Conservation (phyloP, 208 protist genomes). For the Leishmania martiniquensis region DNA sequence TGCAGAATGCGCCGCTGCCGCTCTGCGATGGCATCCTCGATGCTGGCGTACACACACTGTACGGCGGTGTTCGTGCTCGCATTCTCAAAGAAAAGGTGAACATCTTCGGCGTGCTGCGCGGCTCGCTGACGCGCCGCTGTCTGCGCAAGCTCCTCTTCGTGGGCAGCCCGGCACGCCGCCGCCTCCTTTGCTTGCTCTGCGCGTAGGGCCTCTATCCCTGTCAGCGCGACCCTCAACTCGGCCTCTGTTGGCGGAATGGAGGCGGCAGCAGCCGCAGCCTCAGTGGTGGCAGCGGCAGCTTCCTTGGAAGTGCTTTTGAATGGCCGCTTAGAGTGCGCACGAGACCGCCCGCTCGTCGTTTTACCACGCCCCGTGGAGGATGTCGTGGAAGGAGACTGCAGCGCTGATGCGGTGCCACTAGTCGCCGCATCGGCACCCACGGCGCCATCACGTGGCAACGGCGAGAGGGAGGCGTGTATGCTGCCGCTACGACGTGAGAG, state of each 20-base stretch:
- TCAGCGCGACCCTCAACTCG: constrained; percentile 15
- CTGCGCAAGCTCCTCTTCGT: constrained; percentile 47
- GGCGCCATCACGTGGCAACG: constrained; percentile 1
- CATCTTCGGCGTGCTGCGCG: constrained; percentile 55
- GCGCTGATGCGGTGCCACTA: not conserved
- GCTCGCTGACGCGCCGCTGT: constrained; percentile 37
- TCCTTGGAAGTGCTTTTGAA: not conserved
- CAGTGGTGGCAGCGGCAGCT: not conserved
- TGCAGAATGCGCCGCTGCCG: constrained; percentile 74
- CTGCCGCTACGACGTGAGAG: not conserved
- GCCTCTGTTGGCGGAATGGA: constrained; percentile 1
- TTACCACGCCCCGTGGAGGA: constrained; percentile 4
- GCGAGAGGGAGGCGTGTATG: not conserved
- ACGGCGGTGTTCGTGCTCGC: constrained; percentile 53
- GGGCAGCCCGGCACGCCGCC: constrained; percentile 30
- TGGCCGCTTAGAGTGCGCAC: not conserved
- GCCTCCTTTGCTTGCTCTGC: constrained; percentile 54
- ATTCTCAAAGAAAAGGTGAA: constrained; percentile 73
- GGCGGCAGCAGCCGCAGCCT: constrained; percentile 2
- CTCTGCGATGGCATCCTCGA: constrained; percentile 53
- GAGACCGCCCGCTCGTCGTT: not conserved
- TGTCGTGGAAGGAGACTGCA: not conserved
- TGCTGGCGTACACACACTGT: constrained; percentile 63
- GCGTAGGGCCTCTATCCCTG: constrained; percentile 38
- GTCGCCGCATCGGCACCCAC: not conserved